These are phyloP conservation scores for Candida xiaguanensis DNA, from an alignment of 805 yeast genomes.

Conservation along the genomic window DNA sequence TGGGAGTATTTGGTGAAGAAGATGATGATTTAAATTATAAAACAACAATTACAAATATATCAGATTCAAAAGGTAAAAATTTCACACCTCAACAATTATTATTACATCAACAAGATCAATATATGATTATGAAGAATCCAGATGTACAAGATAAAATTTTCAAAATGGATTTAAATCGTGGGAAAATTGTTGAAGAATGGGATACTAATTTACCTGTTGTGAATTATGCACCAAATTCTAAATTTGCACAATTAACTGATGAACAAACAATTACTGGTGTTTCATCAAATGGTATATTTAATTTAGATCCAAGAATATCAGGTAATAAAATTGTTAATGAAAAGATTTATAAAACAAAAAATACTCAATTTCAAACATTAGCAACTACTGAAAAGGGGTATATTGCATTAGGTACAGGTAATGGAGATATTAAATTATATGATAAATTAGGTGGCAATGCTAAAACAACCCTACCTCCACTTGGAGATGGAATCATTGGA, in stretches of 20 bases:
- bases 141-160: constrained; percentile 43
- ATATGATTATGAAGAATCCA: constrained; percentile 62
- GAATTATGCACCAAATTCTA: constrained; percentile 65
- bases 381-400: constrained; percentile 73
- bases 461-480: constrained; percentile 73
- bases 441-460: constrained; percentile 73
- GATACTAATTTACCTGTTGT: constrained; percentile 47
- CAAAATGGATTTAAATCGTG: constrained; percentile 76
- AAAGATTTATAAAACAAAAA: constrained; percentile 48
- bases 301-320: constrained; percentile 72
- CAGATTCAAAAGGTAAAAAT: constrained; percentile 45
- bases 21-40: constrained; percentile 53
- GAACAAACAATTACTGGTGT: constrained; percentile 77
- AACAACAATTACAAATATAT: constrained; percentile 63
- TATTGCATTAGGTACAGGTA: constrained; percentile 70
- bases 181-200: constrained; percentile 88
- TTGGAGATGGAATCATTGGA: constrained; percentile 71
- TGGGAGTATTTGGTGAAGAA: constrained; percentile 74
- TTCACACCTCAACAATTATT: constrained; percentile 60
- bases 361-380: constrained; percentile 50
- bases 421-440: constrained; percentile 74
- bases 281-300: constrained; percentile 61
- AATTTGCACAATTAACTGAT: constrained; percentile 67
- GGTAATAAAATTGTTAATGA: constrained; percentile 56
- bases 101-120: constrained; percentile 73